Conservation (phyloP, 129 eudicot genomes). For the Chrysanthemum lavandulifolium region DNA sequence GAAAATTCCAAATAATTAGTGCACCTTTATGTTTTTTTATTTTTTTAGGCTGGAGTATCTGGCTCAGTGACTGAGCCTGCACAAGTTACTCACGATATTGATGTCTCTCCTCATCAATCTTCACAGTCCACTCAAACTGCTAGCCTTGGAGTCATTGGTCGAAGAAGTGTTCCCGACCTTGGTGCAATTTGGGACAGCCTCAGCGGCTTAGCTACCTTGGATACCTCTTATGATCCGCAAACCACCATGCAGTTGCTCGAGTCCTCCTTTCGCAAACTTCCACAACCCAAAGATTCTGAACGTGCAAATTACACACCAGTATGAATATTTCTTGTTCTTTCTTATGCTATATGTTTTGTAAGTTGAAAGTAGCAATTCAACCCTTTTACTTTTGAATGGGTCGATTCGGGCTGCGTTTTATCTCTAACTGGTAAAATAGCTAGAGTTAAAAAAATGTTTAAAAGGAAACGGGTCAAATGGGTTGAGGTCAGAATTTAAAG, state of each 20-base stretch:
- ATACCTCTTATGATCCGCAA: constrained; percentile 53
- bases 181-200: constrained; percentile 77
- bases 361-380: neutral
- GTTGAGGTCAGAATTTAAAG: constrained; percentile 13
- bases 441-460: neutral
- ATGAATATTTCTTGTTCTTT: constrained; percentile 21
- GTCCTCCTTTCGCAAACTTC: constrained; percentile 64
- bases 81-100: constrained; percentile 17
- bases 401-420: neutral
- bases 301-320: constrained; percentile 72
- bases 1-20: neutral
- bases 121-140: constrained; percentile 16
- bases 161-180: constrained; percentile 81
- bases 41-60: constrained; percentile 48
- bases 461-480: constrained; percentile 14
- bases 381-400: neutral
- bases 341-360: constrained; percentile 6
- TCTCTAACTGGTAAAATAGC: neutral
- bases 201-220: constrained; percentile 40
- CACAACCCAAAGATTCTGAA: constrained; percentile 77
- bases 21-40: constrained; percentile 7
- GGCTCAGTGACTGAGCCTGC: constrained; percentile 21
- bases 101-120: constrained; percentile 21
- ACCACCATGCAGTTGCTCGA: constrained; percentile 70
- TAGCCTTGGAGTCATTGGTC: constrained; percentile 59